Percentiles rank a stretch among this genome's conserved stretches.
Evolutionary conservation across 2,329 filamentous ascomycete genomes (phyloP).

Genomic region (Daldinia eschscholtzii): DNA sequence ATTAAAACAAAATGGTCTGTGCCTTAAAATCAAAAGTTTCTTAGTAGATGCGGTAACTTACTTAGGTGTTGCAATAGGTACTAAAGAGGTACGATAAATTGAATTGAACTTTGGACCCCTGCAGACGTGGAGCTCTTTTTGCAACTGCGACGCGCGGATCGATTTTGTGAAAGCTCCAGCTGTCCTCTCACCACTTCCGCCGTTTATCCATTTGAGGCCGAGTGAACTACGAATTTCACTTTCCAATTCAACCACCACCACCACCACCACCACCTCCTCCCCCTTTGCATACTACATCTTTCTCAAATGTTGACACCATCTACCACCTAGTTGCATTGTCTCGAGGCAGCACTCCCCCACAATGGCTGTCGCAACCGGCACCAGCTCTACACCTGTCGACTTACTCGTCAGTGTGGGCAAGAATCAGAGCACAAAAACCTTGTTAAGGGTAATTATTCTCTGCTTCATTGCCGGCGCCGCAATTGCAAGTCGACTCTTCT

Average conservation of each 20-base stretch:
- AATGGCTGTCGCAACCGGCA: constrained; percentile 56
- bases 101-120: constrained; percentile 20
- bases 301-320: constrained; percentile 47
- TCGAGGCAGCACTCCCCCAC: constrained; percentile 49
- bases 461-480: constrained; percentile 91
- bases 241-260: background rate
- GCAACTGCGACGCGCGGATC: constrained; percentile 37
- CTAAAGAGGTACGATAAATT: background rate
- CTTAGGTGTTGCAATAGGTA: too few relatives aligned
- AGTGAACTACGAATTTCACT: constrained; percentile 16
- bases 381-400: constrained; percentile 48
- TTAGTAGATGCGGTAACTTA: too few relatives aligned
- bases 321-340: constrained; percentile 43
- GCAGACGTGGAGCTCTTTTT: constrained; percentile 34
- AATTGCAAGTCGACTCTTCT: constrained; percentile 94
- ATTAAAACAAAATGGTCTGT: too few relatives aligned
- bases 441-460: constrained; percentile 91
- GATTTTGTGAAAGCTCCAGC: constrained; percentile 47
- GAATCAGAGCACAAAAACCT: constrained; percentile 83
- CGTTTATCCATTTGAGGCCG: constrained; percentile 26
- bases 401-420: constrained; percentile 78
- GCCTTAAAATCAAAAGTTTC: too few relatives aligned
- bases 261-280: background rate
- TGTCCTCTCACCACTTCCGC: constrained; percentile 45
- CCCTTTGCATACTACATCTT: constrained; percentile 8